These are phyloP conservation scores for Suillus hirtellus DNA, from an alignment of 768 basidiomycete species.

Conservation along the genomic window DNA sequence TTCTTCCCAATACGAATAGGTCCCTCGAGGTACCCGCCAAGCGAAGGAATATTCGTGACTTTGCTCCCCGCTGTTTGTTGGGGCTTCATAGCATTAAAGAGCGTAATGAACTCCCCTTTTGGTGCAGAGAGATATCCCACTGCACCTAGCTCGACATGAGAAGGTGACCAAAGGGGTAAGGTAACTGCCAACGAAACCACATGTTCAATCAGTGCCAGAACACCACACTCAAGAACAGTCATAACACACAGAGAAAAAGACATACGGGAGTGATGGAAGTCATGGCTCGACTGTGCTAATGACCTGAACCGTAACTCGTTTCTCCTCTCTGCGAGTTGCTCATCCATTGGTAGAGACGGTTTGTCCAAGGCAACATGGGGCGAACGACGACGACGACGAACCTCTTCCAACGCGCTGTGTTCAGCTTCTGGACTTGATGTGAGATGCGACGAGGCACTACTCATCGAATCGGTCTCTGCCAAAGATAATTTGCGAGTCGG, in stretches of 20 bases:
- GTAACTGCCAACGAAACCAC: slow-evolving; percentile 40
- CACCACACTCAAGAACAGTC: too few species aligned
- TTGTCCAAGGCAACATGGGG: slow-evolving; percentile 32
- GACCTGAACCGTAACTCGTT: slow-evolving; percentile 72
- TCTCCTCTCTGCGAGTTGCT: slow-evolving; percentile 40
- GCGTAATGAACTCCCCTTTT: slow-evolving; percentile 59
- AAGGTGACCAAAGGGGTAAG: slow-evolving; percentile 67
- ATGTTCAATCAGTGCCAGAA: not conserved
- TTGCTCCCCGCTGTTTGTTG: slow-evolving; percentile 40
- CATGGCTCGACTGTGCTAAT: slow-evolving; percentile 51
- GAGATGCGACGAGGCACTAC: slow-evolving; percentile 34
- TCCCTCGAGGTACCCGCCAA: slow-evolving; percentile 57
- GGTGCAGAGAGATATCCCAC: slow-evolving; percentile 70
- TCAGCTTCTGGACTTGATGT: slow-evolving; percentile 13
- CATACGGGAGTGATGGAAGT: slow-evolving; percentile 69
- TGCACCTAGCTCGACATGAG: slow-evolving; percentile 57
- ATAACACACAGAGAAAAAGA: slow-evolving; percentile 13
- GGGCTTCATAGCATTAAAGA: slow-evolving; percentile 65
- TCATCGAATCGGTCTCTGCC: slow-evolving; percentile 18
- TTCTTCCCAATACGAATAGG: slow-evolving; percentile 39
- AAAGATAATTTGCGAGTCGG: slow-evolving; percentile 23
- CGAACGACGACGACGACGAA: not conserved
- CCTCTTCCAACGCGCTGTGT: slow-evolving; percentile 6
- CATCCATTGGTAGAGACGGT: slow-evolving; percentile 41
- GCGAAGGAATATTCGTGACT: slow-evolving; percentile 49